phyloP scores from a whole-genome alignment of 208 protist genomes.

The Crithidia mellificae region DNA sequence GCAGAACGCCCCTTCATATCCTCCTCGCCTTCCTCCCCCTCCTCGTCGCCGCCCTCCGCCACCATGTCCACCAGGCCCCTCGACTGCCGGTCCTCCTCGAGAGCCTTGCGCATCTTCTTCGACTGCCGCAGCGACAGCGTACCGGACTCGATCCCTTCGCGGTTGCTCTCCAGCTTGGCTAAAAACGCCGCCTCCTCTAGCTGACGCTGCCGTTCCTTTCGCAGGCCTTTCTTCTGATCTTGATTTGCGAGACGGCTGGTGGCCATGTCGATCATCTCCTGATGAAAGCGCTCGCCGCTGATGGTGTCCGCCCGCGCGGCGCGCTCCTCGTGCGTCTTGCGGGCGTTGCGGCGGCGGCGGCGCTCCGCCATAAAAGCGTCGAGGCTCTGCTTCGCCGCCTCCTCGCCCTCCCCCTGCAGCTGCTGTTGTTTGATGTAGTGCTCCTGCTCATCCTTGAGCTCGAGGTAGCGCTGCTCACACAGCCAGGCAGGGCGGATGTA shows the following conservation, averaged over 20 bases:
- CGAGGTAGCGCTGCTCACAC: slow-evolving; percentile 99
- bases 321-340: slow-evolving; percentile 94
- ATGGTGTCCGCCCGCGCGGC: slow-evolving; percentile 97
- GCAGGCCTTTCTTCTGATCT: slow-evolving; percentile 99
- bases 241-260: slow-evolving; percentile 99
- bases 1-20: not conserved
- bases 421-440: slow-evolving; percentile 63
- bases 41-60: slow-evolving; percentile 35
- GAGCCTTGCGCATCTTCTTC: slow-evolving; percentile 69
- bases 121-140: slow-evolving; percentile 74
- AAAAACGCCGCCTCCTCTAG: slow-evolving; percentile 97
- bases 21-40: slow-evolving; percentile 32
- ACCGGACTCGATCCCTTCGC: slow-evolving; percentile 97
- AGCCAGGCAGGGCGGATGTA: slow-evolving; percentile 97
- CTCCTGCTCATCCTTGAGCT: slow-evolving; percentile 93
- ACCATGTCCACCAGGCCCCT: slow-evolving; percentile 30
- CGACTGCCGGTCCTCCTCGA: slow-evolving; percentile 67
- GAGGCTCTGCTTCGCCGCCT: slow-evolving; percentile 42
- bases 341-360: slow-evolving; percentile 51
- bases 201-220: slow-evolving; percentile 98
- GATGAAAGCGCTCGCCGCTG: slow-evolving; percentile 98
- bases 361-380: slow-evolving; percentile 79
- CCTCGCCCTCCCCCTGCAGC: slow-evolving; percentile 16
- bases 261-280: slow-evolving; percentile 98
- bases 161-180: slow-evolving; percentile 96